These are phyloP conservation scores for Nemania bipapillata DNA, from an alignment of 2,329 filamentous ascomycete species.

Conservation along the genomic window DNA sequence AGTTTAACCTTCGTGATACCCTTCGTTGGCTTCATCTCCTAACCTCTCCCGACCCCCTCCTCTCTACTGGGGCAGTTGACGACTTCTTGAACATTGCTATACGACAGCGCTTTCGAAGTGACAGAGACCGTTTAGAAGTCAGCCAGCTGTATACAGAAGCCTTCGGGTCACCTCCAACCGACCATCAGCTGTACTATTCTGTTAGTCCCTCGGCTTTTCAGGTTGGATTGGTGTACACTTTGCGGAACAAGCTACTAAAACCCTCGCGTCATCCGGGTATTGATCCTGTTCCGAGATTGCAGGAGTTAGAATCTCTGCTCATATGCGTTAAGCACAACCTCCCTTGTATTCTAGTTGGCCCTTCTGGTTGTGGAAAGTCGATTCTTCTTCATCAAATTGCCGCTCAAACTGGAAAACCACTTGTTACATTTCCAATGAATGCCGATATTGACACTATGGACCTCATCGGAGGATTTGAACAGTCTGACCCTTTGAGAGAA, in stretches of 20 bases:
- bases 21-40: conserved; percentile 85
- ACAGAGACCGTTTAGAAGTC: conserved; percentile 73
- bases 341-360: conserved; percentile 87
- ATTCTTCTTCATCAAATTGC: conserved; percentile 82
- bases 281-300: conserved; percentile 66
- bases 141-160: conserved; percentile 72
- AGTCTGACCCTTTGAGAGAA: conserved; percentile 82
- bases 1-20: conserved; percentile 92
- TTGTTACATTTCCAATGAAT: conserved; percentile 89
- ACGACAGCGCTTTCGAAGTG: conserved; percentile 83
- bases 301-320: conserved; percentile 85
- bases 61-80: conserved; percentile 68
- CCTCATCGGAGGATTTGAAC: conserved; percentile 95
- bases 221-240: conserved; percentile 79
- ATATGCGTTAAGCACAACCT: conserved; percentile 86
- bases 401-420: conserved; percentile 76
- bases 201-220: conserved; percentile 74
- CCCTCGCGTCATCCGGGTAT: conserved; percentile 63
- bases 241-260: conserved; percentile 67
- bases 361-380: conserved; percentile 88
- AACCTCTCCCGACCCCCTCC: conserved; percentile 67
- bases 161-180: conserved; percentile 65
- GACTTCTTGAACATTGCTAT: conserved; percentile 87
- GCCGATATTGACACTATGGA: conserved; percentile 97
- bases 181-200: conserved; percentile 77